phyloP scores from a whole-genome alignment of 257 asterid species.

The Plantago elongata region DNA sequence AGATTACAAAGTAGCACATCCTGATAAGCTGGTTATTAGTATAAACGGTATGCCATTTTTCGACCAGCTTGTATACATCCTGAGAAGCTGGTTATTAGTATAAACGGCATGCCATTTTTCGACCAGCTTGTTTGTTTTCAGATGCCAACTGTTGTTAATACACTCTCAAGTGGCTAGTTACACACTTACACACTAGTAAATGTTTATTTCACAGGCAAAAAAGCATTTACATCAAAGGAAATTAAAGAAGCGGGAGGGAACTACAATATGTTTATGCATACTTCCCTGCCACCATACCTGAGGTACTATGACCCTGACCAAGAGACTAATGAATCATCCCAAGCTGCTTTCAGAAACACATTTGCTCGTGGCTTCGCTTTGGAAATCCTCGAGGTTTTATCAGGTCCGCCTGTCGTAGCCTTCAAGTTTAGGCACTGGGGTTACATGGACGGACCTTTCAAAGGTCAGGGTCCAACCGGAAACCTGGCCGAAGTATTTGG shows the following conservation, averaged over 20 bases:
- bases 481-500: conserved; percentile 38
- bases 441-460: conserved; percentile 50
- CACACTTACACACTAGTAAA: not conserved
- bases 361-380: conserved; percentile 41
- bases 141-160: not conserved
- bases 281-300: conserved; percentile 32
- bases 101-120: conserved; percentile 27
- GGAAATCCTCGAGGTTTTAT: conserved; percentile 34
- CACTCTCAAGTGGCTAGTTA: not conserved
- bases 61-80: conserved; percentile 18
- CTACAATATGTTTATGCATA: conserved; percentile 32
- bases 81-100: conserved; percentile 23
- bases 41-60: conserved; percentile 30
- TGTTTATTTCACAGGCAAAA: conserved; percentile 26
- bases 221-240: conserved; percentile 25
- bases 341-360: conserved; percentile 33
- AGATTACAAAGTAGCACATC: conserved; percentile 35
- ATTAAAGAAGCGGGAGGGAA: conserved; percentile 32
- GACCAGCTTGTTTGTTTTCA: too few relatives aligned
- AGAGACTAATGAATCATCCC: conserved; percentile 36
- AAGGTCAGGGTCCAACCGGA: conserved; percentile 37
- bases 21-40: conserved; percentile 25
- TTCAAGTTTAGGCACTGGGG: conserved; percentile 53
- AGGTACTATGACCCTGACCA: conserved; percentile 34
- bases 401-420: conserved; percentile 37